Evolutionary conservation across 306 rosid species (phyloP).

Genomic region (barrel medic (Medicago truncatula)): DNA sequence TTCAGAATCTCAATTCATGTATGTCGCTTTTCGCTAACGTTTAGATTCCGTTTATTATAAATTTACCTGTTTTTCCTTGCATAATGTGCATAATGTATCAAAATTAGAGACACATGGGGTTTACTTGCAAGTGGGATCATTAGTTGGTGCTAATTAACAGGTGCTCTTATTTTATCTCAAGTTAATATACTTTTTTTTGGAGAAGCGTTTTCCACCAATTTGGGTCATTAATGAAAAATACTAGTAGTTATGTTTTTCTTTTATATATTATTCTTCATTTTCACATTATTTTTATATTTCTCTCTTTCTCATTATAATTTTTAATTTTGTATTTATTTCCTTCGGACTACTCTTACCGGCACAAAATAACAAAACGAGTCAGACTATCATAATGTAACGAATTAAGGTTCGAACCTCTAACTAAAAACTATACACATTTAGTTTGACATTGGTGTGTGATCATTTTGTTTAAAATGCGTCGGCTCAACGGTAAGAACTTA

Average conservation of each 20-base stretch:
- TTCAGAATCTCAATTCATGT: constrained; percentile 25
- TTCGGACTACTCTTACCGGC: no score
- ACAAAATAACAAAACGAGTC: no score
- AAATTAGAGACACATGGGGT: not conserved
- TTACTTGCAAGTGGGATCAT: not conserved
- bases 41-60: constrained; percentile 33
- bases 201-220: not conserved
- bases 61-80: not conserved
- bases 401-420: no score
- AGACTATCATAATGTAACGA: no score
- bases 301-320: not conserved
- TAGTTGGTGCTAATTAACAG: not conserved
- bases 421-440: no score
- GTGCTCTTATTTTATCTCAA: constrained; percentile 6
- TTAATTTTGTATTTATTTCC: no score
- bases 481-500: no score
- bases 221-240: not conserved
- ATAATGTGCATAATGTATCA: constrained; percentile 12
- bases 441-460: no score
- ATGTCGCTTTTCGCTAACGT: constrained; percentile 36
- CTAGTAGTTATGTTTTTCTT: not conserved
- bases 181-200: not conserved
- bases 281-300: not conserved
- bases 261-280: not conserved
- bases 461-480: no score